phyloP scores from a whole-genome alignment of 805 yeast species.

The Candida ipomoeae region DNA sequence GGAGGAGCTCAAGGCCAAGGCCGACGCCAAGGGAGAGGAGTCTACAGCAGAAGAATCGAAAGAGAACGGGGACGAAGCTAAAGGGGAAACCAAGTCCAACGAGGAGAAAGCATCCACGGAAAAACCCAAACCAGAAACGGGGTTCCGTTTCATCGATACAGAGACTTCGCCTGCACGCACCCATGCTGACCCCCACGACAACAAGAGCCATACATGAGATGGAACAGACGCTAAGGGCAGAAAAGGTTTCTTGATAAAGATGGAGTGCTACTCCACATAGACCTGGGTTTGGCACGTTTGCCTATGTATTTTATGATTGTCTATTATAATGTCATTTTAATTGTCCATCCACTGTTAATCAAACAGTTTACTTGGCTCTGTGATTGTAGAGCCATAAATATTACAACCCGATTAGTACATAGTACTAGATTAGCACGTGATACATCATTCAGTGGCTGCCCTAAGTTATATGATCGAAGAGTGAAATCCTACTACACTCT shows the following conservation, averaged over 20 bases:
- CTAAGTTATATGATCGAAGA: too few relatives aligned
- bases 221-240: neutral
- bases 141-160: conserved; percentile 7
- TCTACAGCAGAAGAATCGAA: neutral
- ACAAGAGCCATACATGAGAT: neutral
- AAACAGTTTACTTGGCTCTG: too few relatives aligned
- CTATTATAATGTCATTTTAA: too few relatives aligned
- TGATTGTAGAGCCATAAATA: too few relatives aligned
- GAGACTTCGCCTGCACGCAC: neutral
- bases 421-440: too few relatives aligned
- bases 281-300: neutral
- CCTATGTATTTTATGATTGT: neutral
- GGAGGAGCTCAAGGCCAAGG: conserved; percentile 9
- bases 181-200: neutral
- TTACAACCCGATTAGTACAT: too few relatives aligned
- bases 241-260: neutral
- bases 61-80: neutral
- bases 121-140: conserved; percentile 2
- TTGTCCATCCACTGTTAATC: too few relatives aligned
- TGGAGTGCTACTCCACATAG: neutral
- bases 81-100: neutral
- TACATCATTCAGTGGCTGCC: too few relatives aligned
- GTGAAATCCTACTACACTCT: too few relatives aligned
- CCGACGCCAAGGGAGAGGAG: neutral
- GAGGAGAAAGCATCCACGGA: neutral